These are phyloP conservation scores for Dendrocalamus latiflorus DNA, from an alignment of 202 grass and related monocot genomes.

Conservation along the genomic window DNA sequence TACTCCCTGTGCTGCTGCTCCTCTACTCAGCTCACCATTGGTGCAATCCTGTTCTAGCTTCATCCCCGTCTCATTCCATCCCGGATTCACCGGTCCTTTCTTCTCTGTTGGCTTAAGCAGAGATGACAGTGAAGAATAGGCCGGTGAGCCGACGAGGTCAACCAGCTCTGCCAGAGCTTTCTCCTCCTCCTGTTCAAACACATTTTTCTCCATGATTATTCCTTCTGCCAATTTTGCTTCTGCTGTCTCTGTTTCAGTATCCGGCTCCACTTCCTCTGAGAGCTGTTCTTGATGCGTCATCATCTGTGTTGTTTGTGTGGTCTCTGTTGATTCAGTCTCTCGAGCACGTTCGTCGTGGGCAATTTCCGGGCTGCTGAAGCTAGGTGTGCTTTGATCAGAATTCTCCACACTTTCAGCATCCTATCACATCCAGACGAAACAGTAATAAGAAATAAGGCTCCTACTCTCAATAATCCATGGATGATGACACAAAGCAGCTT, in stretches of 20 bases:
- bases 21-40: neutral
- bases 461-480: too few species aligned
- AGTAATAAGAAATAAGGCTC: too few species aligned
- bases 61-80: conserved; percentile 30
- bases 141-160: neutral
- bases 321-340: conserved; percentile 24
- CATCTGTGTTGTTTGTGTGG: neutral
- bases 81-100: neutral
- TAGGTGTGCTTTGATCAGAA: neutral
- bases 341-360: neutral
- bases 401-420: neutral
- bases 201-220: neutral
- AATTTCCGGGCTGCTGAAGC: neutral
- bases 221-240: neutral
- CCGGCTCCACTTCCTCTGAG: conserved; percentile 2
- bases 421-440: conserved; percentile 31
- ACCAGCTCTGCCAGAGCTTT: neutral
- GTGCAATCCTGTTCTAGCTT: conserved; percentile 27
- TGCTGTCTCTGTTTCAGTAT: neutral
- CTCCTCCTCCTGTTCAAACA: conserved; percentile 14
- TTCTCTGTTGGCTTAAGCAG: conserved; percentile 11
- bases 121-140: neutral
- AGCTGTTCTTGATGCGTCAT: neutral
- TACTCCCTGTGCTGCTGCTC: neutral
- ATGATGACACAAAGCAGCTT: too few species aligned